phyloP scores from a whole-genome alignment of 805 yeast species.

The Danielia oregonensis region DNA sequence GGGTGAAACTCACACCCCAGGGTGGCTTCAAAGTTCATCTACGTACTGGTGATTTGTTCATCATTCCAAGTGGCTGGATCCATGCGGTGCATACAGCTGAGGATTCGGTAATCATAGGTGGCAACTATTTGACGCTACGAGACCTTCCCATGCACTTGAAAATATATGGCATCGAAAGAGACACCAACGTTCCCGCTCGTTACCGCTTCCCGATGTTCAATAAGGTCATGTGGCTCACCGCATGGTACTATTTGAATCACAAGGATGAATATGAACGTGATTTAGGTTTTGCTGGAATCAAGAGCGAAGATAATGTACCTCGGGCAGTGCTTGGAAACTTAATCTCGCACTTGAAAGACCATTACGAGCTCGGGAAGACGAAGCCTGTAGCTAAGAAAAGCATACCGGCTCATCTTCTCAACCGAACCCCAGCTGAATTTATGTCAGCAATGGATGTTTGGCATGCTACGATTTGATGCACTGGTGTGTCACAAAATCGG shows the following conservation, averaged over 20 bases:
- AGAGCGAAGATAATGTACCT: background rate
- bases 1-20: constrained; percentile 24
- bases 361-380: constrained; percentile 30
- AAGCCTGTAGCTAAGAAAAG: constrained; percentile 29
- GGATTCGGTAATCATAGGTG: constrained; percentile 83
- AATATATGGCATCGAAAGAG: constrained; percentile 58
- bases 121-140: constrained; percentile 71
- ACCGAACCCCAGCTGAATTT: constrained; percentile 23
- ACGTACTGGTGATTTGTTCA: constrained; percentile 64
- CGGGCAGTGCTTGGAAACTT: constrained; percentile 12
- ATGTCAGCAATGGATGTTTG: constrained; percentile 15
- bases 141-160: constrained; percentile 61
- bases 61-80: constrained; percentile 91
- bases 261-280: constrained; percentile 17
- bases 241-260: constrained; percentile 36
- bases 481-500: too few relatives aligned
- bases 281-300: constrained; percentile 1
- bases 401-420: constrained; percentile 31
- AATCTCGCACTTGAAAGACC: constrained; percentile 25
- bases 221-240: constrained; percentile 65
- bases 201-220: constrained; percentile 78
- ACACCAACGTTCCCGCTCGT: constrained; percentile 68
- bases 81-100: constrained; percentile 83
- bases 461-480: too few relatives aligned
- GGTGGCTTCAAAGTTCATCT: constrained; percentile 54